Evolutionary conservation across 1,284 basidiomycete genomes (phyloP).

Genomic region (Tylopilus sp.): DNA sequence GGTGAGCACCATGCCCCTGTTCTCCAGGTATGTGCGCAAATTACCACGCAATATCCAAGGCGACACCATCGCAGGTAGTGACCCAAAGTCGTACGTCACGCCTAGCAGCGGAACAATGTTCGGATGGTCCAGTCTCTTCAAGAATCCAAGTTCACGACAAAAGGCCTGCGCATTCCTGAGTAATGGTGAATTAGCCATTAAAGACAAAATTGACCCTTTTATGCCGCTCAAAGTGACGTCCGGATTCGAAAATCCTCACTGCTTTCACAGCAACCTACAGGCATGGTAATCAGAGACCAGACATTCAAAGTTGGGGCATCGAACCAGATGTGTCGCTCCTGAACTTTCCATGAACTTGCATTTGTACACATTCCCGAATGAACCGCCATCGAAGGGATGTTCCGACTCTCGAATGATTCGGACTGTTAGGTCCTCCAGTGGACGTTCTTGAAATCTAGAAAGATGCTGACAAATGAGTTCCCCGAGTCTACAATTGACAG

Average conservation of each 20-base stretch:
- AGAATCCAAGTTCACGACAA: slow-evolving; percentile 12
- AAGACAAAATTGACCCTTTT: too few species aligned
- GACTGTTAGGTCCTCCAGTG: slow-evolving; percentile 16
- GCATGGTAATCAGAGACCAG: too few species aligned
- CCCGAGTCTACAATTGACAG: too few species aligned
- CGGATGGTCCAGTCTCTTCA: slow-evolving; percentile 13
- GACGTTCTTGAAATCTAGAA: neutral
- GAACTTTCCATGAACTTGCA: neutral
- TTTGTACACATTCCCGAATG: slow-evolving; percentile 14
- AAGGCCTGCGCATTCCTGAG: slow-evolving; percentile 1
- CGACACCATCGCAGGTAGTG: neutral
- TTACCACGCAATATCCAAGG: slow-evolving; percentile 12
- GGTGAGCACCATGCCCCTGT: neutral
- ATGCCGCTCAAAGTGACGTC: too few species aligned
- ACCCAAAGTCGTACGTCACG: slow-evolving; percentile 10
- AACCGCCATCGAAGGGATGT: neutral
- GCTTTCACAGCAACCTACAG: too few species aligned
- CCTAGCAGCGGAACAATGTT: slow-evolving; percentile 18
- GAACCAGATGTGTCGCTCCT: neutral
- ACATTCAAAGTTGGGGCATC: neutral
- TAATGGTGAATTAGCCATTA: too few species aligned
- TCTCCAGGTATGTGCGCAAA: slow-evolving; percentile 7
- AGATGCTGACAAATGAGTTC: neutral
- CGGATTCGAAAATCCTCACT: too few species aligned
- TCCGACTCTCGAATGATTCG: neutral